A percentile compares a stretch with the other conserved stretches of the same genome.
phyloP scores from a whole-genome alignment of 2,329 filamentous ascomycete species.

The Rhinocladiella mackenziei region DNA sequence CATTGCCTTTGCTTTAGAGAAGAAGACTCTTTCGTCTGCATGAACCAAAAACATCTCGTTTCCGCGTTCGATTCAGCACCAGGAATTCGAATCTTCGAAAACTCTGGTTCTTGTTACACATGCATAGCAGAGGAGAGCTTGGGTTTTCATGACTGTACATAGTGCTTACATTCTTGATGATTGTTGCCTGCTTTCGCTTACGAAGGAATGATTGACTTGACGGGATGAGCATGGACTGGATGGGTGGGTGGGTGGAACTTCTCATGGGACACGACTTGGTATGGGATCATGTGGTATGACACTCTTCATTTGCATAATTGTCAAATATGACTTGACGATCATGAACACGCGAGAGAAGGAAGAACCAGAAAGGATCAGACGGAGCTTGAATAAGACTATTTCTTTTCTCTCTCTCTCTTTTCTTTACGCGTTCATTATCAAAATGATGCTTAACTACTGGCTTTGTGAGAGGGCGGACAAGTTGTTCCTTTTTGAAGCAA shows the following conservation, averaged over 20 bases:
- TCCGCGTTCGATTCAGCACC: not conserved
- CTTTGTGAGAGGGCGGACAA: no score
- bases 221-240: no score
- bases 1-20: constrained; percentile 1
- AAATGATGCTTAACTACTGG: not conserved
- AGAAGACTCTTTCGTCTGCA: not conserved
- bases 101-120: constrained; percentile 4
- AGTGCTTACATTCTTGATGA: constrained; percentile 1
- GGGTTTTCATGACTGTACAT: constrained; percentile 12
- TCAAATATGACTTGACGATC: no score
- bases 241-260: not conserved
- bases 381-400: no score
- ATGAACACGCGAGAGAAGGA: no score
- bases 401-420: no score
- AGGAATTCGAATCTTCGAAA: constrained; percentile 3
- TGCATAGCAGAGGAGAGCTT: constrained; percentile 18
- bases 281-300: not conserved
- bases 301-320: not conserved
- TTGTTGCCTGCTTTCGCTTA: not conserved
- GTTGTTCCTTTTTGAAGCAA: no score
- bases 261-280: not conserved
- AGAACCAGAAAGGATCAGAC: no score
- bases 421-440: not conserved
- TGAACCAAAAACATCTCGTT: no score
- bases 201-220: constrained; percentile 7